Evolutionary conservation across 495 filamentous ascomycete species (phyloP).

Genomic region (Xylaria bambusicola): DNA sequence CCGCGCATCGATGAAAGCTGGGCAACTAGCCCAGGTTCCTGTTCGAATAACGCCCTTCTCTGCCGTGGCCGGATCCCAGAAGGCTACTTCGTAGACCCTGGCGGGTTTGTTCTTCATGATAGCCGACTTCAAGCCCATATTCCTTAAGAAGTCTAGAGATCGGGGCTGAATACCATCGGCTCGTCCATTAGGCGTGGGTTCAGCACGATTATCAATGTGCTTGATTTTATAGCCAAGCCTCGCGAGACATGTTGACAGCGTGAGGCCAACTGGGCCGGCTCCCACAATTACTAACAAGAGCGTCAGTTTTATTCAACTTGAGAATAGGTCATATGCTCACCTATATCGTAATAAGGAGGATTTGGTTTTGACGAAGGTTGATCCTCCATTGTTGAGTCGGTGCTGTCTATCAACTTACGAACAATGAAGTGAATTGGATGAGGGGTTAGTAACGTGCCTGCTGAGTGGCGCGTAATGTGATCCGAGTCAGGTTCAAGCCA

Average conservation of each 20-base stretch:
- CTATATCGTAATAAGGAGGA: constrained; percentile 33
- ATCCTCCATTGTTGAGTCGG: constrained; percentile 21
- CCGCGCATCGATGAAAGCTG: constrained; percentile 70
- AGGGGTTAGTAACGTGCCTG: neutral
- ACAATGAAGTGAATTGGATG: neutral
- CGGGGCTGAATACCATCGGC: constrained; percentile 82
- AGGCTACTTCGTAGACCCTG: constrained; percentile 74
- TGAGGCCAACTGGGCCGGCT: constrained; percentile 84
- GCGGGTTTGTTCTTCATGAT: constrained; percentile 75
- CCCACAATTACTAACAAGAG: constrained; percentile 71
- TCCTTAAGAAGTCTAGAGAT: constrained; percentile 72
- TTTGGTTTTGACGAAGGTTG: constrained; percentile 14
- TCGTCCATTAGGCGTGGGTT: constrained; percentile 69
- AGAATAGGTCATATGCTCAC: constrained; percentile 13
- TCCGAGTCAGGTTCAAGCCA: neutral
- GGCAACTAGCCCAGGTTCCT: constrained; percentile 71
- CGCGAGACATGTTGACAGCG: constrained; percentile 78
- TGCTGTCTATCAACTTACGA: neutral
- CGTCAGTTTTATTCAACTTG: constrained; percentile 14
- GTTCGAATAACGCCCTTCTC: constrained; percentile 65
- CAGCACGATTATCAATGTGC: constrained; percentile 70
- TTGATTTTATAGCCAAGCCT: constrained; percentile 70
- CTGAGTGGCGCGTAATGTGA: no score
- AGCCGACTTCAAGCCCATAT: constrained; percentile 70
- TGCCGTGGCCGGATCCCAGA: constrained; percentile 68